A percentile compares a stretch with the other conserved stretches of the same genome.
Conservation (phyloP, 2,329 filamentous ascomycete species). For the Trichoderma sp. region DNA sequence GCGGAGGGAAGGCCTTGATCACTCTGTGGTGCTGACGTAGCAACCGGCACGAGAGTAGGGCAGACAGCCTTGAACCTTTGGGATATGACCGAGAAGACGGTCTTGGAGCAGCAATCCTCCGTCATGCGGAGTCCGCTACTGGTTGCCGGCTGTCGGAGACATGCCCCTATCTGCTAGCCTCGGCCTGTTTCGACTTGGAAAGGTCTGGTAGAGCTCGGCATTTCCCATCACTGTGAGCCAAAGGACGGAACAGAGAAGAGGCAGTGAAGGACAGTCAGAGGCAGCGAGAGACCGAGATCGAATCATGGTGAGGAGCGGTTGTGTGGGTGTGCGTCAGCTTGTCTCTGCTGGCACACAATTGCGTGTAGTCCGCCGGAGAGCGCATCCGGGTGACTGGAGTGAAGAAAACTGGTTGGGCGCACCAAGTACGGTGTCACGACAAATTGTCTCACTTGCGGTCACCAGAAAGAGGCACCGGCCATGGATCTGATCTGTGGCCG, state of each 20-base stretch:
- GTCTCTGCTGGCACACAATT: slow-evolving; percentile 23
- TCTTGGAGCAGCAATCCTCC: neutral
- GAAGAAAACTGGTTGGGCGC: slow-evolving; percentile 14
- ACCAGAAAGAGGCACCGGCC: neutral
- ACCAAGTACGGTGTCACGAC: slow-evolving; percentile 15
- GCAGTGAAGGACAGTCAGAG: neutral
- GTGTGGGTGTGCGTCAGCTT: slow-evolving; percentile 15
- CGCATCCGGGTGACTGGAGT: slow-evolving; percentile 17
- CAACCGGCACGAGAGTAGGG: neutral
- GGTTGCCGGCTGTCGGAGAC: neutral
- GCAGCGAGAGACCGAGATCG: neutral
- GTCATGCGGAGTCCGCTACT: neutral
- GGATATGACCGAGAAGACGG: slow-evolving; percentile 2
- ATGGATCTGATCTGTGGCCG: slow-evolving; percentile 10
- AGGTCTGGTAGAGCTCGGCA: neutral
- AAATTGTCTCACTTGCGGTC: slow-evolving; percentile 19
- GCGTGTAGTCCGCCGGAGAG: slow-evolving; percentile 15
- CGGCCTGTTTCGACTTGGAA: neutral
- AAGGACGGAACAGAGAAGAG: neutral
- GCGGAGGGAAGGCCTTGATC: neutral
- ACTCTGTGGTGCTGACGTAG: neutral
- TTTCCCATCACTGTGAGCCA: neutral
- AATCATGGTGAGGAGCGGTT: neutral
- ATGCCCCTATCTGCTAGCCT: neutral
- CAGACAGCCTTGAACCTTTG: neutral